These are phyloP conservation scores for Pyrenula aspistea DNA, from an alignment of 495 filamentous ascomycete species.

Conservation along the genomic window DNA sequence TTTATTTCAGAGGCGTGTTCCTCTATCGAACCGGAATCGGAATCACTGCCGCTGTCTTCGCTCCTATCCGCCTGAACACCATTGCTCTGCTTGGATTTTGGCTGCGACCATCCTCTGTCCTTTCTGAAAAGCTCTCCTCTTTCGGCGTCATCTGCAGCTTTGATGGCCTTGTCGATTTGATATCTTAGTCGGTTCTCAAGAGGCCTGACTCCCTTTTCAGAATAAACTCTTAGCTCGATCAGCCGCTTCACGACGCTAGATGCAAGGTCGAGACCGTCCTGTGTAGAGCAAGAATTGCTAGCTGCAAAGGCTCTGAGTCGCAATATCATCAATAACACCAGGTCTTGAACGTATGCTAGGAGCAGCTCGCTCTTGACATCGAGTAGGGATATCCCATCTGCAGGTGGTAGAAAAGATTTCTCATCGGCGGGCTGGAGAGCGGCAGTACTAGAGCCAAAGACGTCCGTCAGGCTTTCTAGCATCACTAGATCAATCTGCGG, in stretches of 20 bases:
- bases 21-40: slow-evolving; percentile 13
- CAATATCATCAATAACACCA: slow-evolving; percentile 76
- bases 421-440: background rate
- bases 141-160: slow-evolving; percentile 69
- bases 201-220: slow-evolving; percentile 82
- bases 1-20: slow-evolving; percentile 24
- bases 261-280: slow-evolving; percentile 12
- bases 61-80: background rate
- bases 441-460: background rate
- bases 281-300: slow-evolving; percentile 14
- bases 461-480: background rate
- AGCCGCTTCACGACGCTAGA: slow-evolving; percentile 59
- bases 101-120: slow-evolving; percentile 1
- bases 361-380: slow-evolving; percentile 92
- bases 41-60: slow-evolving; percentile 11
- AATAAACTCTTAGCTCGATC: slow-evolving; percentile 70
- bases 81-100: slow-evolving; percentile 11
- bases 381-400: slow-evolving; percentile 82
- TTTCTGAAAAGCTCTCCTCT: slow-evolving; percentile 5
- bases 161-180: slow-evolving; percentile 81
- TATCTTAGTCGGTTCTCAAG: slow-evolving; percentile 79
- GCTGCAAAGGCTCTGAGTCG: slow-evolving; percentile 54
- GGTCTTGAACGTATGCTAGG: slow-evolving; percentile 88
- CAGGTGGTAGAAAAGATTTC: background rate
- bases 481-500: no score